Evolutionary conservation across 306 rosid genomes (phyloP), one percentile per base, ranked within the genome.

Genomic region (Herpetospermum pedunculosum): DNA sequence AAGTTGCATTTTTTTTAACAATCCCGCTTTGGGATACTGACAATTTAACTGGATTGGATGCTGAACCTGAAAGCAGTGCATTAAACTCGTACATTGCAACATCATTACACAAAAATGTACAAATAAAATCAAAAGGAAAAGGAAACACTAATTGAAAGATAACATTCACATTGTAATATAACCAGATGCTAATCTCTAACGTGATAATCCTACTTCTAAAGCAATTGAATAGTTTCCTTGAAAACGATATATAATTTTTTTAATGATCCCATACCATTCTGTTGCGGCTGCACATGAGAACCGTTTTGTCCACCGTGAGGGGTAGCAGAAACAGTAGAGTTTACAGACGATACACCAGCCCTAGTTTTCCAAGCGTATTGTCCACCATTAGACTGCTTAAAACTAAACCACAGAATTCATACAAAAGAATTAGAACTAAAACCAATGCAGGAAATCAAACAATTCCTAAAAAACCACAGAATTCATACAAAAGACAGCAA

Each of bases 331-430:
- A 85, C 96, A 6, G 81, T 41, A 50, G 89, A 77, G 84, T 80
- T 78, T 73, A 78, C 85, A 37, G 75, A 47, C 70, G 91, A 59
- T 10, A 78, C 79, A 84, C 67, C 84, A 73, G 81, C 84, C 88
- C 92, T 80, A 63, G 90, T 76, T 77, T 91, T 92, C 78, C 88
- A 90, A 62, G 90, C 96, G 14, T 63, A 29, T 86, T 89, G 96
- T 78, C 86, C 88, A 84, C 81, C 87, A 29, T 75, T 77, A 69
- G 83, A 59, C 96, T 85, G 89, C 88, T 88, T 89, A 47, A 25
- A 78, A 88, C 97, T 94, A 63, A 63, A 63, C 25, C 70, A 34
- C 2, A 34, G 6, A n/a, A n/a, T n/a, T n/a, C n/a, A n/a, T n/a
- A n/a, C n/a, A 62, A 80, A 26, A 19, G 32, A 79, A 72, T 48